Evolutionary conservation across 495 filamentous ascomycete species (phyloP).

Genomic region (Jackrogersella multiformis): DNA sequence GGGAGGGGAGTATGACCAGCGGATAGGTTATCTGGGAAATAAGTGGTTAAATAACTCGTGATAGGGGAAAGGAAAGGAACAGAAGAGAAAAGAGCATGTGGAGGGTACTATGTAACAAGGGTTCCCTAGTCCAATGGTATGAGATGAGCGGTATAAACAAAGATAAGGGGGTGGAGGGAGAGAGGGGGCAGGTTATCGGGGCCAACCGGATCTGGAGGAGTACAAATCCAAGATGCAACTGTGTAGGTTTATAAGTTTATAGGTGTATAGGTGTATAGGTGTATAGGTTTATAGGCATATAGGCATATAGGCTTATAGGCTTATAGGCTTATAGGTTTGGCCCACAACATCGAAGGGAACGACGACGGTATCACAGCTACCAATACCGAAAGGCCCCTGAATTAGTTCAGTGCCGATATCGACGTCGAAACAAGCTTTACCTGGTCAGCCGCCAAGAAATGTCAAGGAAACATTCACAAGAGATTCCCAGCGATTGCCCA

Average conservation of each 20-base stretch:
- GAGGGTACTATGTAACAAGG: conserved; percentile 35
- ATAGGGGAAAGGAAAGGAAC: too few relatives aligned
- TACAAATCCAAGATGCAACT: background rate
- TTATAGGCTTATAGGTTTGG: too few relatives aligned
- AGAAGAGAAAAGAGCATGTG: conserved; percentile 12
- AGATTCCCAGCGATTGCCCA: background rate
- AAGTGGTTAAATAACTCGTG: conserved; percentile 19
- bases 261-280: too few relatives aligned
- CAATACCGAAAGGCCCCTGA: background rate
- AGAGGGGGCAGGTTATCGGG: background rate
- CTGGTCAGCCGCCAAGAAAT: conserved; percentile 23
- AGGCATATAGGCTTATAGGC: too few relatives aligned
- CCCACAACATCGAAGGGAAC: background rate
- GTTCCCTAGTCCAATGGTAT: conserved; percentile 24
- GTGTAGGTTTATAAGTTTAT: too few relatives aligned
- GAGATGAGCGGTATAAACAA: conserved; percentile 1
- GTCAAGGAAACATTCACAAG: conserved; percentile 27
- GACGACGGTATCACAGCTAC: background rate
- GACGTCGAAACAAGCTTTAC: conserved; percentile 40
- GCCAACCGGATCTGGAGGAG: conserved; percentile 7
- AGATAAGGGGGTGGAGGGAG: conserved; percentile 21
- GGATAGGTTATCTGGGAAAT: conserved; percentile 5
- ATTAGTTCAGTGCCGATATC: background rate
- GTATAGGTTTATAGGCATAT: too few relatives aligned
- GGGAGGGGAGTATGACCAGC: conserved; percentile 5